Base-by-base conservation (phyloP, 1,284 basidiomycete genomes). In the Fomitopsis schrenkii region DNA sequence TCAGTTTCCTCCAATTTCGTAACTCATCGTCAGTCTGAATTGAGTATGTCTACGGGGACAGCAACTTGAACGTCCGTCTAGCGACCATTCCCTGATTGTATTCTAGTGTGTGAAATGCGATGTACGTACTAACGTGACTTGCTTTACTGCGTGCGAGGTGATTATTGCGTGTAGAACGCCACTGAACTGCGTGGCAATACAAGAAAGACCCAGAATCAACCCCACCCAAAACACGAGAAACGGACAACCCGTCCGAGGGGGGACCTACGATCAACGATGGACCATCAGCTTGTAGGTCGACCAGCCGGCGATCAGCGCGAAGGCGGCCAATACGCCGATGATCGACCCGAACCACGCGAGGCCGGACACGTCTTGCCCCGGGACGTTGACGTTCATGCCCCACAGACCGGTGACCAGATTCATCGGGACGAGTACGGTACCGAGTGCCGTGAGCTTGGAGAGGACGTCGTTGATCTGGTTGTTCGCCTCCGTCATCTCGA, bases 381-480 rank as follows among this genome's bases (percentile, higher is more conserved):
- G 95, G 1, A 98, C 95, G 67, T 90, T 88, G 0, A 95, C 93
- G 76, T 95, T 95, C 92, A 94, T 94, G 3, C 93, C 93, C 93
- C 90, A 93, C 15, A 93, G 73, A 78, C 94, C 95, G 14, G 95
- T 97, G 53, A 97, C 86, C 73, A 98, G 77, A 75, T 97, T 97
- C 95, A 97, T 97, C 17, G 95, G 94, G 70, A 99, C 91, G 65
- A 99, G 88, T 4, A 99, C 89, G 0, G 97, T 98, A 86, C 97
- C 97, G 44, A 99, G 83, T 8, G 97, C 97, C 0, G 97, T 99
- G 63, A 99, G 82, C 80, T 98, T 98, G n/a, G 93, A 95, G 5
- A 99, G 85, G 3, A 99, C 97, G 74, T 99, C 96, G 77, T 99
- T 99, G 79, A 98, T 99, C 79, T 98, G 96, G 76, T 99, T 99